Evolutionary conservation across 2,329 filamentous ascomycete species (phyloP).

Genomic region (Didymosphaeria variabile): DNA sequence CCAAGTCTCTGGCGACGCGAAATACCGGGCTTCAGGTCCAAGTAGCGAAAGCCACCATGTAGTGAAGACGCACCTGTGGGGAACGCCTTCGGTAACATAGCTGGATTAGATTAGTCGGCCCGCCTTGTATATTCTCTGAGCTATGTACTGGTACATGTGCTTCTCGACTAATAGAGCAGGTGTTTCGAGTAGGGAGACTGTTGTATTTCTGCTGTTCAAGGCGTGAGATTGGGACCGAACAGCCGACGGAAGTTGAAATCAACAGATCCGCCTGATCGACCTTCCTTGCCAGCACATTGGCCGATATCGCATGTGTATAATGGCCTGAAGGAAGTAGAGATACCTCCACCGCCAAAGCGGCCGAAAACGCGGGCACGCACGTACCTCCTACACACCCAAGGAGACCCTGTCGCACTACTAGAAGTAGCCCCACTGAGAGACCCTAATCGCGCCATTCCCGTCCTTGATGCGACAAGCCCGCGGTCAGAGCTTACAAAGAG

Average conservation of each 20-base stretch:
- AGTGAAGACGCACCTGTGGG: not conserved
- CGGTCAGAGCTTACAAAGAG: constrained; percentile 50
- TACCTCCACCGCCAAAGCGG: not conserved
- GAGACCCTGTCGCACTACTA: constrained; percentile 2
- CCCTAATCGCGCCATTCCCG: constrained; percentile 12
- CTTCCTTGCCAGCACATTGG: constrained; percentile 12
- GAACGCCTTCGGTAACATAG: not conserved
- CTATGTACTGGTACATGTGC: constrained; percentile 5
- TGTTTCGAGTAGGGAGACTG: not conserved
- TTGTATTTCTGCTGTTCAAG: not conserved
- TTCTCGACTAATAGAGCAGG: not conserved
- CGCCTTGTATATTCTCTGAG: not conserved
- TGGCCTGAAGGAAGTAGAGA: not conserved
- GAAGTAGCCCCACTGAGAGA: constrained; percentile 4
- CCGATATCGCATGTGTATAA: constrained; percentile 26
- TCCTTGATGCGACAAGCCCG: not conserved
- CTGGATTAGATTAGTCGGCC: not conserved
- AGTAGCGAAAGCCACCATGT: not conserved
- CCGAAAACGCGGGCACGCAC: constrained; percentile 7
- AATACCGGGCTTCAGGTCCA: not conserved
- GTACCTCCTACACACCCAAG: constrained; percentile 1
- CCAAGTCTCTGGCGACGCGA: constrained; percentile 1
- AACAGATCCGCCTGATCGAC: constrained; percentile 5
- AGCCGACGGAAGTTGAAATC: constrained; percentile 17
- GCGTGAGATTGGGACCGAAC: constrained; percentile 9